phyloP scores from a whole-genome alignment of 768 basidiomycete genomes.

The Porpolomopsis calyptriformis region DNA sequence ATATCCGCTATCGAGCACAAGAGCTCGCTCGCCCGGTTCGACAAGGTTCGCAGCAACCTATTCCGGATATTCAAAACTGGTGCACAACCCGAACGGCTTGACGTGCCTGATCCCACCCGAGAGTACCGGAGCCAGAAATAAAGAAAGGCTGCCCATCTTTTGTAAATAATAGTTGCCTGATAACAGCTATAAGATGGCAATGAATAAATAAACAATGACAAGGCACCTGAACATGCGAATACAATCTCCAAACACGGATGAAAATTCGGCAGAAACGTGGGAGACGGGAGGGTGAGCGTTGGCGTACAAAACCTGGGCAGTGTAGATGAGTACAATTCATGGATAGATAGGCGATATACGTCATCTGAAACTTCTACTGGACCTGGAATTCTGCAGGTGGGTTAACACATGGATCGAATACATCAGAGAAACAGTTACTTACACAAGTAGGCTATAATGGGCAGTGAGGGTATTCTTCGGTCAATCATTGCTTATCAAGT shows the following conservation, averaged over 20 bases:
- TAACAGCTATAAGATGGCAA: constrained; percentile 5
- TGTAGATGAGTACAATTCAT: not conserved
- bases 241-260: constrained; percentile 79
- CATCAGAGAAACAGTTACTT: not conserved
- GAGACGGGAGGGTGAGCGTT: constrained; percentile 89
- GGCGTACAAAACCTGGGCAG: constrained; percentile 65
- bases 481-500: not conserved
- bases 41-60: constrained; percentile 86
- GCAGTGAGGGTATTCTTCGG: not conserved
- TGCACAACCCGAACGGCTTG: too few species aligned
- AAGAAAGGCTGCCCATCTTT: constrained; percentile 80
- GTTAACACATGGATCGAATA: not conserved
- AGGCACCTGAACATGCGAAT: constrained; percentile 70
- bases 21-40: constrained; percentile 64
- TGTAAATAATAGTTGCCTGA: constrained; percentile 68
- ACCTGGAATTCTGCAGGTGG: constrained; percentile 42
- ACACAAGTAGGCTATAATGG: not conserved
- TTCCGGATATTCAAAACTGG: not conserved
- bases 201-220: not conserved
- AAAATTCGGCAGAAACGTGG: constrained; percentile 83
- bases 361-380: constrained; percentile 52
- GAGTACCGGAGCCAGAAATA: constrained; percentile 87
- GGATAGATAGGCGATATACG: constrained; percentile 12
- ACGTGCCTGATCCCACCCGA: constrained; percentile 90
- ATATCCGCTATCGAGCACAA: constrained; percentile 86